Conservation (phyloP, 2,329 filamentous ascomycete species). For the Phoma herbarum region DNA sequence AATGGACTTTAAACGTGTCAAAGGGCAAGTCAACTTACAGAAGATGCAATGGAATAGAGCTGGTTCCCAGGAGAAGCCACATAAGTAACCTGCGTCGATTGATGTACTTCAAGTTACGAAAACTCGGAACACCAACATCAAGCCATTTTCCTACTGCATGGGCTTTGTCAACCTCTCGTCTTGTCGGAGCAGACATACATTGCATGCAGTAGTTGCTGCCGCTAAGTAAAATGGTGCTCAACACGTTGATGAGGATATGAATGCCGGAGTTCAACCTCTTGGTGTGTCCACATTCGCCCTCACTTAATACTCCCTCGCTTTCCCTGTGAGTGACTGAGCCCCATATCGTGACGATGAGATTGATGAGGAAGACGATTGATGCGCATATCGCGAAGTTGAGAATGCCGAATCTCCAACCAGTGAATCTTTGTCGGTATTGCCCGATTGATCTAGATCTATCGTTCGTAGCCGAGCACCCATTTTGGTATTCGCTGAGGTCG, state of each 20-base stretch:
- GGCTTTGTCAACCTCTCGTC: slow-evolving; percentile 58
- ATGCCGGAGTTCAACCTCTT: not conserved
- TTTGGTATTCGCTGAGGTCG: too few species aligned
- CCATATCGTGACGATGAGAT: slow-evolving; percentile 9
- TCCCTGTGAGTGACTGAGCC: not conserved
- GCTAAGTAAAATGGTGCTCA: slow-evolving; percentile 57
- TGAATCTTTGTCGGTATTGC: too few species aligned
- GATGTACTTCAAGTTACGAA: slow-evolving; percentile 30
- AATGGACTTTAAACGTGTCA: too few species aligned
- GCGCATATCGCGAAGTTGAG: slow-evolving; percentile 7
- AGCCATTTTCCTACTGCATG: slow-evolving; percentile 44
- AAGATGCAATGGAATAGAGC: slow-evolving; percentile 31
- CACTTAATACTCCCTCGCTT: not conserved
- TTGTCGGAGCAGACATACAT: slow-evolving; percentile 58
- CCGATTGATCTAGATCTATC: too few species aligned
- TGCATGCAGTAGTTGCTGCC: slow-evolving; percentile 64
- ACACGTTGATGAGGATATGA: slow-evolving; percentile 60
- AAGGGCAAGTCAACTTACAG: slow-evolving; percentile 24
- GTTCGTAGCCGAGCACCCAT: too few species aligned
- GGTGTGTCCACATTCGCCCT: slow-evolving; percentile 5
- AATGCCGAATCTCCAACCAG: slow-evolving; percentile 2
- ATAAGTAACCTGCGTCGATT: slow-evolving; percentile 12
- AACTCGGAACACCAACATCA: slow-evolving; percentile 31
- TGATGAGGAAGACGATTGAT: slow-evolving; percentile 3
- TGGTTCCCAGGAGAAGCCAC: slow-evolving; percentile 24